Percentiles rank a stretch among this genome's conserved stretches.
Conservation (phyloP, 2,329 filamentous ascomycete species). For the Aschersonia sp. region DNA sequence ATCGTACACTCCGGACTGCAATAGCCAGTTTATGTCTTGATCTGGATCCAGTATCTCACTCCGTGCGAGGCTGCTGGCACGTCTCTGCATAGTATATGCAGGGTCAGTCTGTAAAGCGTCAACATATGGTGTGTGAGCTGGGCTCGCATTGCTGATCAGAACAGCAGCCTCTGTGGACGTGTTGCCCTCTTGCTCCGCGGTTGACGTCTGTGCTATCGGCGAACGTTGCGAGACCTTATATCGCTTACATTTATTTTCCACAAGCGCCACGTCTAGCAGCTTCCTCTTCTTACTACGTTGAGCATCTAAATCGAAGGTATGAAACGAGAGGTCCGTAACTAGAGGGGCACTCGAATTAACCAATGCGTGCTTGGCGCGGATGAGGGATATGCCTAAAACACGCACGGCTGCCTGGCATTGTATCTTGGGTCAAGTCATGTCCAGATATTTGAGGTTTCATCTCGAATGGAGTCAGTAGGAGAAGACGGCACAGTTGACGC, state of each 20-base stretch:
- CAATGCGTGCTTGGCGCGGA: not conserved
- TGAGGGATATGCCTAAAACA: not conserved
- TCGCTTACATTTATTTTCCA: not conserved
- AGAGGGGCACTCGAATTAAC: not conserved
- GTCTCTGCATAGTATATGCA: not conserved
- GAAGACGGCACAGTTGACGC: not conserved
- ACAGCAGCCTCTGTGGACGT: not conserved
- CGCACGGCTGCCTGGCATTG: not conserved
- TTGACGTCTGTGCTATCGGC: not conserved
- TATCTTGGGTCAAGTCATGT: not conserved
- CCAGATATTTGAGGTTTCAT: slow-evolving; percentile 1
- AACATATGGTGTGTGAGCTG: not conserved
- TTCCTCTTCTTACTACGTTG: not conserved
- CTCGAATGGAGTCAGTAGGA: not conserved
- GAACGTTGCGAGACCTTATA: not conserved
- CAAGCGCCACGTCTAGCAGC: not conserved
- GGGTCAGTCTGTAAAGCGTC: not conserved
- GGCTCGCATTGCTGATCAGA: not conserved
- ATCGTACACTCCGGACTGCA: not conserved
- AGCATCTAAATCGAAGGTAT: slow-evolving; percentile 2
- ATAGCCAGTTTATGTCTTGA: not conserved
- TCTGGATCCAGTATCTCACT: not conserved
- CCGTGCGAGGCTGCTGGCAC: not conserved
- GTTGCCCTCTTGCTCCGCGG: too few relatives aligned
- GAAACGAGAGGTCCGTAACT: slow-evolving; percentile 2